A percentile compares a stretch with the other conserved stretches of the same genome.
Conservation (phyloP, 1,284 basidiomycete species). For the Xerocomus amazonicus region DNA sequence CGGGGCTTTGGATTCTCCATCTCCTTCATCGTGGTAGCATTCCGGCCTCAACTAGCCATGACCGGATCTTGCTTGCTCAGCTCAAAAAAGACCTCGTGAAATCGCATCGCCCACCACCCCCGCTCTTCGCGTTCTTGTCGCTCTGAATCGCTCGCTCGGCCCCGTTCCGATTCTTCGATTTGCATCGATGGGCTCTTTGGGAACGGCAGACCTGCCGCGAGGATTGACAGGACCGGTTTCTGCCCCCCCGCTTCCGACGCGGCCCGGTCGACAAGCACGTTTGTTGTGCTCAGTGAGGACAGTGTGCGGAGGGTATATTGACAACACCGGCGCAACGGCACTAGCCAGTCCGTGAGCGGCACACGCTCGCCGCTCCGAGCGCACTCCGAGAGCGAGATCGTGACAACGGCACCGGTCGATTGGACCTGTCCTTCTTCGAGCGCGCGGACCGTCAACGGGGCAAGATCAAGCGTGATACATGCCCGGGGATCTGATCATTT, state of each 20-base stretch:
- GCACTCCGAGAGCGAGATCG: constrained; percentile 33
- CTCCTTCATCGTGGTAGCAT: too few species aligned
- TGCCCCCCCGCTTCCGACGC: constrained; percentile 39
- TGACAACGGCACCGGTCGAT: constrained; percentile 39
- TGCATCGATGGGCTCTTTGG: constrained; percentile 69
- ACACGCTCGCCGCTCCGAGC: constrained; percentile 2
- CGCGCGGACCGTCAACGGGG: constrained; percentile 44
- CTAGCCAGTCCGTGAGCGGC: constrained; percentile 36
- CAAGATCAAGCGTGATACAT: constrained; percentile 48
- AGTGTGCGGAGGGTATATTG: constrained; percentile 51
- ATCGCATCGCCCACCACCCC: constrained; percentile 74
- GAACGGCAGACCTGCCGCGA: constrained; percentile 57
- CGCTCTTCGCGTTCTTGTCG: constrained; percentile 67
- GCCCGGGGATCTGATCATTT: constrained; percentile 5
- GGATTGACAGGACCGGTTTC: constrained; percentile 48
- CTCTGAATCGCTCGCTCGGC: constrained; percentile 28
- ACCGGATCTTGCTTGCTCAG: constrained; percentile 33
- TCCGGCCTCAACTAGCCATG: neutral
- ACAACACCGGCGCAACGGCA: constrained; percentile 50
- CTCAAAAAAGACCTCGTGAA: constrained; percentile 65
- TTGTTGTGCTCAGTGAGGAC: constrained; percentile 42
- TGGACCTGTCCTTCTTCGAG: constrained; percentile 41
- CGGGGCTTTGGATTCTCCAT: neutral
- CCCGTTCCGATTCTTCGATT: constrained; percentile 35
- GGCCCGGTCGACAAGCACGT: constrained; percentile 30